Evolutionary conservation across 164 flowering plant species (phyloP), one percentile per base, ranked within the genome.

Genomic region (Macadamia tetraphylla): DNA sequence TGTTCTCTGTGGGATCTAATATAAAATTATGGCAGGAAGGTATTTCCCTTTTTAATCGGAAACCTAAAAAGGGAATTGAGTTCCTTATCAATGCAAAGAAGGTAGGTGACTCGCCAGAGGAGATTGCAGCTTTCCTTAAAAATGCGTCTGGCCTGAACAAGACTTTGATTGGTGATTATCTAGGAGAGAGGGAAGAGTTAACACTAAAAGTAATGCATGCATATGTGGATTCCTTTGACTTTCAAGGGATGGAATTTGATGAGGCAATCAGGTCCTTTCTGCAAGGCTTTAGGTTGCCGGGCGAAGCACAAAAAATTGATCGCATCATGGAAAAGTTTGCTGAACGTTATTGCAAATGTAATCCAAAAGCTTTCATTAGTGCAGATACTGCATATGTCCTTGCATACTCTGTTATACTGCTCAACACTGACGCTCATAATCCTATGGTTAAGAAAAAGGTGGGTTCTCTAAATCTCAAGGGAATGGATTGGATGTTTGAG

Each of bases 231-330:
- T 89, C 98, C 29, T 93, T 95, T 85, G 91, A 92, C 23, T 93
- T 95, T 74, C 89, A 89, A 87, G 91, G 83, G 0, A 78, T 85
- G 95, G 89, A 92, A 67, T 90, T 95, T 75, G 99, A 93, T 68
- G 99, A 95, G 84, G 98, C 98, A 69, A 92, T 95, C 69, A 86
- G 96, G 73, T 74, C 76, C 67, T 87, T 92, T 72, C 81, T 95
- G 62, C 90, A 80, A 81, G 96, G 99, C 67, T 95, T 95, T 76
- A 87, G 98, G 78, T 82, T 95, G 80, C 99, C 99, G 64, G 99
- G 99, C 55, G 99, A 95, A 82, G 99, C 99, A 72, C 99, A 95
- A 73, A 95, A 95, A 84, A 95, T 92, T 79, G 99, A 95, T 66
- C 86, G 98, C 29, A 95, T 95, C 62, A 93, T 95, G 99, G 99